A percentile compares a stretch with the other conserved stretches of the same genome.
Conservation (phyloP, 495 filamentous ascomycete species). For the Daldinia caldariorum region DNA sequence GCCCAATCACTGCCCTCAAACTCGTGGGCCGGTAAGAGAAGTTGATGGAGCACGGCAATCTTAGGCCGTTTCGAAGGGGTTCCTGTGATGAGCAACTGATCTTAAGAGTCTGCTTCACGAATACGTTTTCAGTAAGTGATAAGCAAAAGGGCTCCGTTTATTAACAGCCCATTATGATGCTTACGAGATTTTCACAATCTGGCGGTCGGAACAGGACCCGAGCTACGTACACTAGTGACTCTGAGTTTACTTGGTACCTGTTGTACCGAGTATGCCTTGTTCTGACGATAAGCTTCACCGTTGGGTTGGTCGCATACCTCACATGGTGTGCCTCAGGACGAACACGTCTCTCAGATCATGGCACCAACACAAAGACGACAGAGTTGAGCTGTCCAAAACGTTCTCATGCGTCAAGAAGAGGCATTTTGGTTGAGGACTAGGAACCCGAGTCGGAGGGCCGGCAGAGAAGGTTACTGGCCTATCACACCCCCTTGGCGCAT, state of each 20-base stretch:
- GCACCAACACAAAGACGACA: background rate
- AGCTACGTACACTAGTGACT: no score
- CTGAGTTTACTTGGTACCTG: background rate
- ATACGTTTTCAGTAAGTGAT: conserved; percentile 44
- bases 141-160: conserved; percentile 38
- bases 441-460: conserved; percentile 32
- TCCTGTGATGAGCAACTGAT: conserved; percentile 46
- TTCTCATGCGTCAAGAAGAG: conserved; percentile 13
- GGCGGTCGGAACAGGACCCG: conserved; percentile 40
- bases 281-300: conserved; percentile 31
- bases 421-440: conserved; percentile 22
- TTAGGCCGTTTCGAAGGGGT: conserved; percentile 42
- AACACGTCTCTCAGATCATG: conserved; percentile 8
- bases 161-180: conserved; percentile 39
- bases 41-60: conserved; percentile 44
- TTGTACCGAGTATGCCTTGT: background rate
- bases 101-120: conserved; percentile 45
- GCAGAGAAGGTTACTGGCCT: conserved; percentile 27
- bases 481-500: conserved; percentile 29
- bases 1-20: conserved; percentile 22
- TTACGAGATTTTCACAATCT: conserved; percentile 36
- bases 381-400: background rate
- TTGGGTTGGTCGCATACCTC: conserved; percentile 10
- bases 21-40: conserved; percentile 26
- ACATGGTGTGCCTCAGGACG: conserved; percentile 6